These are phyloP conservation scores for Ceratocystis albifundus DNA, from an alignment of 2,329 filamentous ascomycete genomes.

Conservation along the genomic window DNA sequence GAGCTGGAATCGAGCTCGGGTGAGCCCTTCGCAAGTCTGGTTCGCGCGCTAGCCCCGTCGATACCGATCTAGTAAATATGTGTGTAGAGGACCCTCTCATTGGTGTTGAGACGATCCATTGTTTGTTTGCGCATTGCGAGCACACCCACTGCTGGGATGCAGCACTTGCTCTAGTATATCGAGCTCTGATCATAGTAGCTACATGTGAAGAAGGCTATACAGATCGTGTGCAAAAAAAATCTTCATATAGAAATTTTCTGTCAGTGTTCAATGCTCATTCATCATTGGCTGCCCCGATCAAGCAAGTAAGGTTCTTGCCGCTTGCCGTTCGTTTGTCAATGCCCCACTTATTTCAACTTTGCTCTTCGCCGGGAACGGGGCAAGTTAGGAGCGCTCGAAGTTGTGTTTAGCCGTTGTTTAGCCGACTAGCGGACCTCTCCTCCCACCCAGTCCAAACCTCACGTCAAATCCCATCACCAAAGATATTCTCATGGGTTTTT, in stretches of 20 bases:
- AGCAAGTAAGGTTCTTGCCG: background rate
- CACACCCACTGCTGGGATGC: slow-evolving; percentile 17
- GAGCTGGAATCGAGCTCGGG: no score
- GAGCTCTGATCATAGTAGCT: slow-evolving; percentile 24
- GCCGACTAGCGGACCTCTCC: slow-evolving; percentile 12
- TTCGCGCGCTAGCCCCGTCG: background rate
- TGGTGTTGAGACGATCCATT: background rate
- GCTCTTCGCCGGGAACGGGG: slow-evolving; percentile 11
- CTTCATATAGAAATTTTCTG: no score
- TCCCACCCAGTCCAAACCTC: slow-evolving; percentile 16
- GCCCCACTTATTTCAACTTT: slow-evolving; percentile 14
- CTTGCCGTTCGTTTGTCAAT: background rate
- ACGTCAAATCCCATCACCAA: slow-evolving; percentile 14
- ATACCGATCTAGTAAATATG: background rate
- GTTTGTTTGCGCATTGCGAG: slow-evolving; percentile 10
- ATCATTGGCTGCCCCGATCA: background rate
- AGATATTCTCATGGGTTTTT: slow-evolving; percentile 23
- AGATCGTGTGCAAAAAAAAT: background rate
- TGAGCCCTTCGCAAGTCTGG: background rate
- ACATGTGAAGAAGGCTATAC: background rate
- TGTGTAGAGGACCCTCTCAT: background rate
- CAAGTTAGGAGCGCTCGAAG: slow-evolving; percentile 6
- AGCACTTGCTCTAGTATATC: slow-evolving; percentile 7
- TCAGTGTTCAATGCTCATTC: no score
- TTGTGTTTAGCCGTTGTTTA: slow-evolving; percentile 19